Conservation (phyloP, 768 basidiomycete genomes). For the Suillus paluster region DNA sequence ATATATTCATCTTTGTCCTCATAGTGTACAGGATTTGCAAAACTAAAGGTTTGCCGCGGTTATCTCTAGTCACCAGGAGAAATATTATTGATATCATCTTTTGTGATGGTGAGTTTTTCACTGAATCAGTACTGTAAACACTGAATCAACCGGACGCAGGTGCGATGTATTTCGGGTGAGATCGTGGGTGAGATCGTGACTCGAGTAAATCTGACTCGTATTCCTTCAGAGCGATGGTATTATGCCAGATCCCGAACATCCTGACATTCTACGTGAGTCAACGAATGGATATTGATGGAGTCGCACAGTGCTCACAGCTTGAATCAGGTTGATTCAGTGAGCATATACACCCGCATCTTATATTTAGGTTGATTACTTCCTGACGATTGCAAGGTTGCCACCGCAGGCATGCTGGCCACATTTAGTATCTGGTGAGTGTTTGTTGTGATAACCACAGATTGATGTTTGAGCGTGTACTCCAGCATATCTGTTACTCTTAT, state of each 20-base stretch:
- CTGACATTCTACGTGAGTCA: constrained; percentile 43
- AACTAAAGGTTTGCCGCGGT: constrained; percentile 29
- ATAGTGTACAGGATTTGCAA: constrained; percentile 52
- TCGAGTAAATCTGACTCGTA: not conserved
- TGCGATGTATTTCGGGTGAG: constrained; percentile 60
- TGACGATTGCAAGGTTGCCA: constrained; percentile 1
- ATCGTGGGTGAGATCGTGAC: not conserved
- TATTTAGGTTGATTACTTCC: not conserved
- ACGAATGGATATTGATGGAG: not conserved
- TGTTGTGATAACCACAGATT: not conserved
- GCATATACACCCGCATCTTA: not conserved
- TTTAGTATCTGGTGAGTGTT: constrained; percentile 50
- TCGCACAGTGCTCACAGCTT: not conserved
- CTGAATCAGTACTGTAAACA: not conserved
- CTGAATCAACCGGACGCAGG: constrained; percentile 34
- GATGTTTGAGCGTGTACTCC: not conserved
- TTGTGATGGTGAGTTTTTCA: constrained; percentile 49
- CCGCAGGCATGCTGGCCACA: constrained; percentile 51
- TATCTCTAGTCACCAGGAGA: constrained; percentile 26
- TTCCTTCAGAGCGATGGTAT: constrained; percentile 44
- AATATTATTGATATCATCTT: constrained; percentile 47
- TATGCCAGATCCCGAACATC: constrained; percentile 54
- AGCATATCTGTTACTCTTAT: constrained; percentile 57
- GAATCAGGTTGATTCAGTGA: constrained; percentile 11
- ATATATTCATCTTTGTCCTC: constrained; percentile 49